A percentile compares a stretch with the other conserved stretches of the same genome.
phyloP scores from a whole-genome alignment of 192 early-diverging fungal genomes.

The Mortierella hygrophila region DNA sequence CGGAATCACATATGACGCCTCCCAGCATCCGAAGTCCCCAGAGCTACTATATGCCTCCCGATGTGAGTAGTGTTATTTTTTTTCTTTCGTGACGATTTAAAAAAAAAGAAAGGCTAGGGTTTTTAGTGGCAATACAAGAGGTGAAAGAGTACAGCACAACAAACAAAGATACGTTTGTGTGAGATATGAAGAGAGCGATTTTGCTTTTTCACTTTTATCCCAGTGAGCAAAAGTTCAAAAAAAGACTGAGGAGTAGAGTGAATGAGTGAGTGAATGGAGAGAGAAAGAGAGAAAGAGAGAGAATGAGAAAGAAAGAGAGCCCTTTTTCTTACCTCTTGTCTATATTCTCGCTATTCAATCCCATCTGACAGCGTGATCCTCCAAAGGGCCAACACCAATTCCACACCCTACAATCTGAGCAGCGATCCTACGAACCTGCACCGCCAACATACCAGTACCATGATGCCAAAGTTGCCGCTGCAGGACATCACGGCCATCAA shows the following conservation, averaged over 20 bases:
- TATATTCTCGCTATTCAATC: not conserved
- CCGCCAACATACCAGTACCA: constrained; percentile 26
- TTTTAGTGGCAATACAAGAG: too few relatives aligned
- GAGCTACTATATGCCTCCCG: not conserved
- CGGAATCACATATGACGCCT: constrained; percentile 4
- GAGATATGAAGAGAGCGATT: not conserved
- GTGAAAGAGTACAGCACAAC: too few relatives aligned
- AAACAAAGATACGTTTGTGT: not conserved
- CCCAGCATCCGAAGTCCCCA: constrained; percentile 1
- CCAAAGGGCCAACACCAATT: constrained; percentile 10
- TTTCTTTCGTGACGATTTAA: too few relatives aligned
- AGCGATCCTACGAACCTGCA: constrained; percentile 10
- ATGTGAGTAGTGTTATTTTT: not conserved
- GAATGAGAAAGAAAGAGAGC: not conserved
- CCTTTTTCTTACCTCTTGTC: not conserved
- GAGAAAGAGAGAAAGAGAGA: not conserved
- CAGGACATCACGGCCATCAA: not conserved
- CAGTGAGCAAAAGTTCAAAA: not conserved
- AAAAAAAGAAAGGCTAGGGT: not conserved
- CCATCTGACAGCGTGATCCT: constrained; percentile 12
- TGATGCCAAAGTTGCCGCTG: not conserved
- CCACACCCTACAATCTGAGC: not conserved
- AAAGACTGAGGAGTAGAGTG: not conserved
- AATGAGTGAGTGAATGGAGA: not conserved
- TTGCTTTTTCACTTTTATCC: too few relatives aligned